Evolutionary conservation across 2,329 filamentous ascomycete species (phyloP).

Genomic region (Hymenoscyphus scutula): DNA sequence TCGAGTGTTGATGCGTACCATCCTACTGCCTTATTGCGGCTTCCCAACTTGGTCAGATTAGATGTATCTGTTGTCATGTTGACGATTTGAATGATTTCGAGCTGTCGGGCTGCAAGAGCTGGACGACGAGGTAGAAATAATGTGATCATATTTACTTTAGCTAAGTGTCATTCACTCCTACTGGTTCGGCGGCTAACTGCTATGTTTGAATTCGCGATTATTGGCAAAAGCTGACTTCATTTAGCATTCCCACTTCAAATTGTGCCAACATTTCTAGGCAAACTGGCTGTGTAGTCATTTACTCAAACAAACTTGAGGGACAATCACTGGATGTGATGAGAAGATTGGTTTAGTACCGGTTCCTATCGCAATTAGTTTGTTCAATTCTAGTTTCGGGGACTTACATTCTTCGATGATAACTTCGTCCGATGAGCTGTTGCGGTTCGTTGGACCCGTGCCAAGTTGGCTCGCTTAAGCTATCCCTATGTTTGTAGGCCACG

Average conservation of each 20-base stretch:
- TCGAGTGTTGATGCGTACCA: constrained; percentile 19
- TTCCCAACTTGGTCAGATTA: constrained; percentile 9
- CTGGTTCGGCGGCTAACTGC: no score
- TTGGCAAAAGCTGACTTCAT: no score
- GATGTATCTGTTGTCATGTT: not conserved
- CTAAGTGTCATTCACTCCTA: no score
- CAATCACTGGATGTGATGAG: no score
- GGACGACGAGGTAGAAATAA: not conserved
- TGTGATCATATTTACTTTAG: not conserved
- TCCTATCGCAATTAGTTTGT: no score
- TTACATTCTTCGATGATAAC: no score
- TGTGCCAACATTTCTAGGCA: no score
- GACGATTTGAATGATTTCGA: not conserved
- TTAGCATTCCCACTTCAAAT: not conserved
- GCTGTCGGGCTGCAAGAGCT: not conserved
- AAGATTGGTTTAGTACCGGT: no score
- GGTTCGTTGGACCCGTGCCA: not conserved
- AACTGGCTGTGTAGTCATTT: no score
- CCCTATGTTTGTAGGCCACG: not conserved
- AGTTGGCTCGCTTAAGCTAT: not conserved
- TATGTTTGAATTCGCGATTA: no score
- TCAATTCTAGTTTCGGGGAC: no score
- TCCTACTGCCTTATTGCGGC: constrained; percentile 13
- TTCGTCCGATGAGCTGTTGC: not conserved
- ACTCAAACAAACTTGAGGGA: no score